Base-by-base conservation (phyloP, 139 green algal species). In the Axilococcus clingmanii region DNA sequence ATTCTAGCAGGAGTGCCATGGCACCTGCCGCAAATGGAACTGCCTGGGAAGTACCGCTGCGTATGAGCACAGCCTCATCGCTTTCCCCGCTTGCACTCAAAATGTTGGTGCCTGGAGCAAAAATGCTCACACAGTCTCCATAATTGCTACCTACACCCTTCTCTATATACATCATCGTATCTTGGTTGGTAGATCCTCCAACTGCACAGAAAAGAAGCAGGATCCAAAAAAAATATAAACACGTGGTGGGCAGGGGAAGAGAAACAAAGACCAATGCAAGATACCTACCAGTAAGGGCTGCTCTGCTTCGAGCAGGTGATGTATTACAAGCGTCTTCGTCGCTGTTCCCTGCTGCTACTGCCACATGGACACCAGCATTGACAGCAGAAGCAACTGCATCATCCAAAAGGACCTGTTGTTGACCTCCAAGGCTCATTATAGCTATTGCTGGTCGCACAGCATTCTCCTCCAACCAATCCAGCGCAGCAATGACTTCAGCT, bases 71-170 rank as follows among this genome's bases (percentile, higher is more conserved):
- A 7, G 28, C 28, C 0, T 36, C n/a, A 22, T 62, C 43, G 19
- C 1, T 22, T 19, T 14, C n/a, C 29, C 8, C 52, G 8, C 43
- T 45, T 4, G 52, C 61, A 14, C 43, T 54, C 7, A 53, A 22
- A 15, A 74, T 37, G 4, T 46, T 33, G 2, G n/a, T 46, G 3
- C 80, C 80, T 3, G 79, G 80, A 0, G 71, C 80, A 36, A 81
- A 77, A 14, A 83, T 59, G 53, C 68, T 69, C n/a, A 89, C 45
- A 52, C 80, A 89, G 17, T 47, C 34, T 20, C 80, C 80, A 17
- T 80, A 40, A 57, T 88, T 85, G 45, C 62, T 79, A 52, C 76
- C 84, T 37, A 48, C 63, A 3, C 67, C 57, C 20, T 81, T 55
- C n/a, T 22, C 17, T n/a, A n/a, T n/a, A n/a, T n/a, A n/a, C n/a